Evolutionary conservation across 73 alveolate genomes (phyloP).

Genomic region (Effrenium voratum): DNA sequence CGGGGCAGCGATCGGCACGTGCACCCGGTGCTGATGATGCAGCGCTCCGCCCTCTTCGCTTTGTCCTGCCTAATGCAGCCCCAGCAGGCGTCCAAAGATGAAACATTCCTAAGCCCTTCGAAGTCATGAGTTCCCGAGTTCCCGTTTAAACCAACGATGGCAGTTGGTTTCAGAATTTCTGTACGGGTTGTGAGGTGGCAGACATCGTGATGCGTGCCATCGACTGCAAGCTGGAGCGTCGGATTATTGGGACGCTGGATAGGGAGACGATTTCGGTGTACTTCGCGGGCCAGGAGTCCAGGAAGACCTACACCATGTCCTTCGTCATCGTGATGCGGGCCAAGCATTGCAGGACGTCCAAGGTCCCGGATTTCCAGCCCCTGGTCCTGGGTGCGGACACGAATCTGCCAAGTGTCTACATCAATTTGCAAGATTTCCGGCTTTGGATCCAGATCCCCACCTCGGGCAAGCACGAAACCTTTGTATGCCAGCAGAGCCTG

Average conservation of each 20-base stretch:
- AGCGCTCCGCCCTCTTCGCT: slow-evolving; percentile 46
- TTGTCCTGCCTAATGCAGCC: slow-evolving; percentile 74
- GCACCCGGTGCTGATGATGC: slow-evolving; percentile 76
- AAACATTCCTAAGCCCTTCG: too few species aligned
- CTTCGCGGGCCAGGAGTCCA: slow-evolving; percentile 51
- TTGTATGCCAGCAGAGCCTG: slow-evolving; percentile 18
- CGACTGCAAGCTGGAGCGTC: slow-evolving; percentile 61
- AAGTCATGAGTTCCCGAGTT: too few species aligned
- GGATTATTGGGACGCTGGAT: slow-evolving; percentile 49
- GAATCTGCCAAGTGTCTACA: slow-evolving; percentile 46
- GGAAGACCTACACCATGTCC: slow-evolving; percentile 71
- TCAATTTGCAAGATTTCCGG: slow-evolving; percentile 42
- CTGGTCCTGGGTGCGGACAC: slow-evolving; percentile 66
- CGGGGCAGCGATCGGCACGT: slow-evolving; percentile 24
- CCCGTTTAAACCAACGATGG: too few species aligned
- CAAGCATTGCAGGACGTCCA: slow-evolving; percentile 31
- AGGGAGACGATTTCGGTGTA: slow-evolving; percentile 14
- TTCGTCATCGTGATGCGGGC: slow-evolving; percentile 67
- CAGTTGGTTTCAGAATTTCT: too few species aligned
- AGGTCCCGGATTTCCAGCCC: slow-evolving; percentile 66
- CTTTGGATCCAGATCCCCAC: slow-evolving; percentile 65
- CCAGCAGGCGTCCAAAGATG: too few species aligned
- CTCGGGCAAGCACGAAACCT: slow-evolving; percentile 39
- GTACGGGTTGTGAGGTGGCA: too few species aligned
- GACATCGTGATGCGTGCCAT: slow-evolving; percentile 61